Evolutionary conservation across 192 early-diverging fungal species (phyloP).

Genomic region (Chytriomyces sp.): DNA sequence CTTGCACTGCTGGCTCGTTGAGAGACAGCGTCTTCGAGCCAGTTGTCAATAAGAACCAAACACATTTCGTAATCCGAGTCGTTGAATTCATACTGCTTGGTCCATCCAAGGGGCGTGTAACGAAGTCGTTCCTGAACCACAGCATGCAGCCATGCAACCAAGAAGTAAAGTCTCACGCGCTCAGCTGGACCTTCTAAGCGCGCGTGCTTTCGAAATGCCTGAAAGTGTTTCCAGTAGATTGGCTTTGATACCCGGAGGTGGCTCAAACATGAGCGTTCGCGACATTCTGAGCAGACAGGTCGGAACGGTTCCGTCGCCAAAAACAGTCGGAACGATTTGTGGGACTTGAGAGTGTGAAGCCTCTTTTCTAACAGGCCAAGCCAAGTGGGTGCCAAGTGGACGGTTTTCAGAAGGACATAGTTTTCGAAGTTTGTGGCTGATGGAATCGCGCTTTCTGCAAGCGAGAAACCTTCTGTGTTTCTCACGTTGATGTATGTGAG

Average conservation of each 20-base stretch:
- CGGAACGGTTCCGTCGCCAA: conserved; percentile 96
- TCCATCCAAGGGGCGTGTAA: conserved; percentile 97
- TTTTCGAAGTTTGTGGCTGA: conserved; percentile 78
- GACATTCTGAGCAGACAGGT: conserved; percentile 87
- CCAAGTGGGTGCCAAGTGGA: conserved; percentile 95
- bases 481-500: conserved; percentile 86
- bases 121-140: conserved; percentile 94
- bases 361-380: conserved; percentile 94
- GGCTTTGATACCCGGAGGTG: conserved; percentile 93
- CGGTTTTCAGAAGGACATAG: conserved; percentile 99
- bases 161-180: conserved; percentile 87
- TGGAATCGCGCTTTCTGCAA: conserved; percentile 91
- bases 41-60: conserved; percentile 83
- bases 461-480: conserved; percentile 79
- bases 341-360: conserved; percentile 82
- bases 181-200: conserved; percentile 79
- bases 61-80: conserved; percentile 97
- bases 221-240: conserved; percentile 84
- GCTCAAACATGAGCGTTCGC: conserved; percentile 94
- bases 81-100: conserved; percentile 97
- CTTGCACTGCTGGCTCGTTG: conserved; percentile 90
- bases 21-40: conserved; percentile 81
- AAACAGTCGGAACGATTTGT: conserved; percentile 90
- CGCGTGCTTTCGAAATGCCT: conserved; percentile 61
- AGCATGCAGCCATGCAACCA: conserved; percentile 96